Base-by-base conservation (phyloP, 1,284 basidiomycete genomes). In the Leccinum griseonigrum region DNA sequence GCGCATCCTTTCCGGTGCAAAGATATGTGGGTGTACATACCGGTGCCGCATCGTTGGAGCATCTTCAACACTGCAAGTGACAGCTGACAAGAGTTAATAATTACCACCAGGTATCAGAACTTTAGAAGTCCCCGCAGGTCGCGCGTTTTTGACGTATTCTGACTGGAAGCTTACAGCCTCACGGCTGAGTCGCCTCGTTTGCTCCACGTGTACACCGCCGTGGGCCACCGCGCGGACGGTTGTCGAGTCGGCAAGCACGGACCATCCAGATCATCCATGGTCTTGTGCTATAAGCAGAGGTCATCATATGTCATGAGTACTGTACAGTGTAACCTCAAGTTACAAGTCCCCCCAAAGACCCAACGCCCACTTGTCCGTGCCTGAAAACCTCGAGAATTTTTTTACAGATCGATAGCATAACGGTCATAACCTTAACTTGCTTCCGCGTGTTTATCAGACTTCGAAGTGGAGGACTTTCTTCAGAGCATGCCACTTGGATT, bases 401-500 rank as follows among this genome's bases (percentile, higher is more conserved):
- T 34, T 50, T 34, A 53, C 56, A 68, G 13, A 36, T 46, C 18
- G 56, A 64, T 60, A 63, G 61, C 69, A 73, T 71, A 51, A 67
- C 48, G 58, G 54, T 55, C 69, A 65, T 65, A 60, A 62, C 59
- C 59, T 60, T 58, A 59, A 50, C 50, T 60, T 54, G 52, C 29
- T 40, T 62, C 57, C 61, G 13, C 34, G 56, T 31, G 59, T 29
- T 38, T 3, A 54, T 74, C 66, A 76, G 36, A 26, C 63, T 36
- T 75, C 65, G 40, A 75, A 57, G 36, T 66, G 72, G 53, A 76
- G 48, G 10, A 59, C 64, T 54, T 64, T 76, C 60, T 74, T 74
- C 46, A 76, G 58, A 9, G 65, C 66, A 58, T 71, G 60, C 72
- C 72, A 74, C 63, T 72, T 76, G 61, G 74, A 71, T 40, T 69